These are phyloP conservation scores for Zymoseptoria brevis DNA, from an alignment of 2,329 filamentous ascomycete genomes.

Conservation along the genomic window DNA sequence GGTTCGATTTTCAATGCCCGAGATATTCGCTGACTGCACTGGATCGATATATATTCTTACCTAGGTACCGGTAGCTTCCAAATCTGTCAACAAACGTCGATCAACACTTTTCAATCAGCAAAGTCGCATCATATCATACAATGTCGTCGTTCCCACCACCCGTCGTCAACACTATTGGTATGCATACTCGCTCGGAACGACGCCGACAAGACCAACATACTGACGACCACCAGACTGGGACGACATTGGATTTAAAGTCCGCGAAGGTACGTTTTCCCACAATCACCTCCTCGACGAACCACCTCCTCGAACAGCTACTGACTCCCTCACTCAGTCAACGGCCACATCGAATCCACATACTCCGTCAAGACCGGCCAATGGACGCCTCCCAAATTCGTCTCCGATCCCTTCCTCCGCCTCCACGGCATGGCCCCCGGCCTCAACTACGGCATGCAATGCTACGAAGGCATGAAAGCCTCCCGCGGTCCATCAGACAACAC, in stretches of 20 bases:
- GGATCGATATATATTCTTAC: background rate
- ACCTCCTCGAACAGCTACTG: background rate
- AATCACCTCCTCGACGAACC: background rate
- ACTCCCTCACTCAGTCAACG: slow-evolving; percentile 59
- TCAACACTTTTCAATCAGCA: background rate
- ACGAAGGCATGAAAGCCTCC: slow-evolving; percentile 97
- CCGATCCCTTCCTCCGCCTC: slow-evolving; percentile 75
- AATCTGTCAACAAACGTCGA: background rate
- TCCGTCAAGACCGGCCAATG: slow-evolving; percentile 66
- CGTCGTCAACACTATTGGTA: slow-evolving; percentile 67
- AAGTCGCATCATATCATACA: background rate
- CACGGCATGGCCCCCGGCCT: slow-evolving; percentile 92
- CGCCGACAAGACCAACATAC: background rate
- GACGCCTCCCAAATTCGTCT: slow-evolving; percentile 69
- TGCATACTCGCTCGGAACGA: background rate
- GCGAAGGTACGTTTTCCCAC: slow-evolving; percentile 58
- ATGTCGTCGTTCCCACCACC: slow-evolving; percentile 60
- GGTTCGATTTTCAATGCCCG: background rate
- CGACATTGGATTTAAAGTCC: slow-evolving; percentile 85
- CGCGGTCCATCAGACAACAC: slow-evolving; percentile 59
- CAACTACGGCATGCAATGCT: slow-evolving; percentile 97
- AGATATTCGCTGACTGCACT: background rate
- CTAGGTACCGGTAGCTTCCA: too few species aligned
- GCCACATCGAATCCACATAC: slow-evolving; percentile 85
- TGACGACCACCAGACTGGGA: slow-evolving; percentile 62